A percentile compares a stretch with the other conserved stretches of the same genome.
Evolutionary conservation across 352 stramenopile species (phyloP).

Genomic region (Phytophthora capsici): DNA sequence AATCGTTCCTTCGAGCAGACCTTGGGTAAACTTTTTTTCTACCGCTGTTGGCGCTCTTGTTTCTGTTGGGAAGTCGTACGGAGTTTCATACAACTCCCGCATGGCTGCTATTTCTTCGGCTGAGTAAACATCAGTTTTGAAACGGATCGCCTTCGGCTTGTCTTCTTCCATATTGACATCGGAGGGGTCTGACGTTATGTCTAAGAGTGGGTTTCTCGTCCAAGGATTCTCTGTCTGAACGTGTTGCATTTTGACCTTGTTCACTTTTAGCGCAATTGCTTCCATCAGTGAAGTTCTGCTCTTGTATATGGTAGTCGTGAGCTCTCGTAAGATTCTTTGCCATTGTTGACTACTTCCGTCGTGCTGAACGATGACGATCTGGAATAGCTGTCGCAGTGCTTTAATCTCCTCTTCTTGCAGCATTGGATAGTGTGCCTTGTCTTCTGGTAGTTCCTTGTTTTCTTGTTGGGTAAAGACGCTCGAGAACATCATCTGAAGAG

Average conservation of each 20-base stretch:
- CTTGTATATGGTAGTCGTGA: not conserved
- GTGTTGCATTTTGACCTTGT: not conserved
- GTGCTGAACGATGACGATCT: too few species aligned
- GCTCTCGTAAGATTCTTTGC: not conserved
- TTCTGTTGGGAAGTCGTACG: constrained; percentile 4
- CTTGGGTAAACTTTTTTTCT: constrained; percentile 1
- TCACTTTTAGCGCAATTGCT: not conserved
- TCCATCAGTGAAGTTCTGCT: not conserved
- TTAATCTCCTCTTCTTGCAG: too few species aligned
- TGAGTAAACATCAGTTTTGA: constrained; percentile 2
- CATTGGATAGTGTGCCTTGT: too few species aligned
- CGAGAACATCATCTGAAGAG: too few species aligned
- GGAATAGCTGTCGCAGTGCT: too few species aligned
- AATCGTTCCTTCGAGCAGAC: constrained; percentile 6
- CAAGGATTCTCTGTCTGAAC: not conserved
- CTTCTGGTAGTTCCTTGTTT: too few species aligned
- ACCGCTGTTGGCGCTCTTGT: not conserved
- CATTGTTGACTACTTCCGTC: not conserved
- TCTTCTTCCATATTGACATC: not conserved
- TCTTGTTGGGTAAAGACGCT: too few species aligned
- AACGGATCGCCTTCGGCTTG: not conserved
- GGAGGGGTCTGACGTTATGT: too few species aligned
- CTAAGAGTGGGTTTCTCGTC: not conserved
- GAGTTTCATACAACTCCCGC: not conserved
- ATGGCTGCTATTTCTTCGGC: not conserved